phyloP scores from a whole-genome alignment of 768 basidiomycete genomes.

The Phaffia australis region DNA sequence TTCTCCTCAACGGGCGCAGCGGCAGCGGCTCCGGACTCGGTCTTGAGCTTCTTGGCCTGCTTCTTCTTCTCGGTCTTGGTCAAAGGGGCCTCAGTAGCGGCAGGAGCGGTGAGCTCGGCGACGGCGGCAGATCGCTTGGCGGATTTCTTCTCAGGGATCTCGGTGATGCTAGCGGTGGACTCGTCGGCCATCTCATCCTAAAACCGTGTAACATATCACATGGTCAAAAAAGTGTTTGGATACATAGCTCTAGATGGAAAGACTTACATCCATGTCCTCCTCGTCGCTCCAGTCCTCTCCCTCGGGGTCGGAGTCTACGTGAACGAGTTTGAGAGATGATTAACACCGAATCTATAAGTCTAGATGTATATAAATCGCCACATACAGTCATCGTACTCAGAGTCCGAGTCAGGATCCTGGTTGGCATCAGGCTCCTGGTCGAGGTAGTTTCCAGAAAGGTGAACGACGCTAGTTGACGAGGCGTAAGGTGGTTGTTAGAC shows the following conservation, averaged over 20 bases:
- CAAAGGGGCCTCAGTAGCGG: slow-evolving; percentile 38
- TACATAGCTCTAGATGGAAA: too few species aligned
- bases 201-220: not conserved
- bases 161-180: slow-evolving; percentile 27
- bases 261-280: slow-evolving; percentile 37
- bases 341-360: not conserved
- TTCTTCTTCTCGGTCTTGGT: slow-evolving; percentile 57
- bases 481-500: not conserved
- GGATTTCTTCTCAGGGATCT: slow-evolving; percentile 29
- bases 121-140: slow-evolving; percentile 61
- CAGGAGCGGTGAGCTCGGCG: slow-evolving; percentile 41
- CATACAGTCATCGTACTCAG: slow-evolving; percentile 54
- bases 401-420: slow-evolving; percentile 56
- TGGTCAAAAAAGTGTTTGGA: not conserved
- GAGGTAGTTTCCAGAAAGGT: slow-evolving; percentile 77
- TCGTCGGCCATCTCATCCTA: slow-evolving; percentile 4
- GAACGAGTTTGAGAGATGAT: not conserved
- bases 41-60: slow-evolving; percentile 57
- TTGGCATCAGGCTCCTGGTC: slow-evolving; percentile 43
- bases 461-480: slow-evolving; percentile 43
- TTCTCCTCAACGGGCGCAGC: slow-evolving; percentile 28
- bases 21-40: slow-evolving; percentile 45
- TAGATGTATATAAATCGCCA: not conserved
- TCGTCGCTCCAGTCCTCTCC: slow-evolving; percentile 36
- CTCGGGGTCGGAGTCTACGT: not conserved